These are phyloP conservation scores for Zoysia pacifica DNA, from an alignment of 176 grass and related monocot species.

Conservation along the genomic window DNA sequence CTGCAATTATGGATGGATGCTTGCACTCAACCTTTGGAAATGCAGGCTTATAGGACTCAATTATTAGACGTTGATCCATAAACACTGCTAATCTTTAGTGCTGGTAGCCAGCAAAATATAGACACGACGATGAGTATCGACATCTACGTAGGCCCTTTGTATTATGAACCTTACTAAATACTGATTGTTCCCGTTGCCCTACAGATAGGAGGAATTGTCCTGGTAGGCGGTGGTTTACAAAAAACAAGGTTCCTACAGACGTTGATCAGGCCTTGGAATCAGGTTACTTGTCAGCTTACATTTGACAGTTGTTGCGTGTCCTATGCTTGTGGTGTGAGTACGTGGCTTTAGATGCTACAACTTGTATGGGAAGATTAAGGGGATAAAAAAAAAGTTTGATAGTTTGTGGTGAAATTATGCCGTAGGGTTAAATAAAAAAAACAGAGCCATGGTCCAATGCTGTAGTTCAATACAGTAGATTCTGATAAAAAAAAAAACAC, in stretches of 20 bases:
- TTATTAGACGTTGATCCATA: conserved; percentile 36
- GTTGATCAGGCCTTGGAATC: too few species aligned
- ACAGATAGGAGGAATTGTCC: not conserved
- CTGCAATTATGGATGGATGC: conserved; percentile 38
- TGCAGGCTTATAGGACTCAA: conserved; percentile 29
- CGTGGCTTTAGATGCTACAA: too few species aligned
- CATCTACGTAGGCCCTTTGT: conserved; percentile 2
- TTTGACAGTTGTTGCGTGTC: too few species aligned
- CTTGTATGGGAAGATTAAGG: too few species aligned
- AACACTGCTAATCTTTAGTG: not conserved
- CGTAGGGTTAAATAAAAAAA: too few species aligned
- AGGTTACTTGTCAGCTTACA: too few species aligned
- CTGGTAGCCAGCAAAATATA: conserved; percentile 31
- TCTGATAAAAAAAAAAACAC: not conserved
- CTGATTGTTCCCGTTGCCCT: not conserved
- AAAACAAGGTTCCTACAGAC: too few species aligned
- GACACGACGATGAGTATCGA: conserved; percentile 4
- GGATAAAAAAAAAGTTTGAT: too few species aligned
- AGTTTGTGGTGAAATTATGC: not conserved
- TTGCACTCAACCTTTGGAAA: conserved; percentile 28
- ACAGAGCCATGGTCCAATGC: too few species aligned
- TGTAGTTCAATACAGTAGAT: not conserved
- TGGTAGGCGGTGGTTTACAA: not conserved
- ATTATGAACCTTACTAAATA: not conserved
- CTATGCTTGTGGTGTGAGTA: too few species aligned